phyloP scores from a whole-genome alignment of 2,329 filamentous ascomycete genomes.

The Aspergillus unguis region DNA sequence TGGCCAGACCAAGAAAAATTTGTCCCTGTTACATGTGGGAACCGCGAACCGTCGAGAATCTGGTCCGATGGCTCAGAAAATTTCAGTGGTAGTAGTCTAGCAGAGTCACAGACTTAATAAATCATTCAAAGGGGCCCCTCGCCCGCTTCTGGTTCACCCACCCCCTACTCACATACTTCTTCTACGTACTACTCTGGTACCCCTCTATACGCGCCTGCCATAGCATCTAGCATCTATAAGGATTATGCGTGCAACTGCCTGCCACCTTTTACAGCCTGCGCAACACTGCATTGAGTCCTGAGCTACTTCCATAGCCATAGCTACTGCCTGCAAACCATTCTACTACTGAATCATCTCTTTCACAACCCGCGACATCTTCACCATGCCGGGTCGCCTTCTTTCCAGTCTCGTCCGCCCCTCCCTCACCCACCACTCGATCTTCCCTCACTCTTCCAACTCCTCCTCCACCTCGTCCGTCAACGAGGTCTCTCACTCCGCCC shows the following conservation, averaged over 20 bases:
- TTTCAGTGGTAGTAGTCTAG: conserved; percentile 14
- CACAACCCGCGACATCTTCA: conserved; percentile 10
- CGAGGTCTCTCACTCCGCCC: conserved; percentile 25
- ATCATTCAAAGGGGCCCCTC: conserved; percentile 23
- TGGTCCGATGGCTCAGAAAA: conserved; percentile 16
- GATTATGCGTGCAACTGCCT: conserved; percentile 23
- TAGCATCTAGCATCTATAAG: neutral
- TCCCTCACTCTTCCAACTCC: conserved; percentile 30
- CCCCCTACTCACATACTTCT: conserved; percentile 1
- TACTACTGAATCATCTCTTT: neutral
- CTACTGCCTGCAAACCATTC: neutral
- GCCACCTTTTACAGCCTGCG: conserved; percentile 18
- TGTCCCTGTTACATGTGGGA: conserved; percentile 27
- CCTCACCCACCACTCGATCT: conserved; percentile 27
- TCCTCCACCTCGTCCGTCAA: conserved; percentile 40
- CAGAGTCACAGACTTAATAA: conserved; percentile 19
- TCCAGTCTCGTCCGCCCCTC: conserved; percentile 39
- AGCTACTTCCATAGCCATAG: conserved; percentile 6
- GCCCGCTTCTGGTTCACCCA: conserved; percentile 14
- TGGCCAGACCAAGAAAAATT: conserved; percentile 26
- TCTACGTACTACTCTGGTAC: neutral
- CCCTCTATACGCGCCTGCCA: conserved; percentile 9
- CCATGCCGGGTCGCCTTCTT: conserved; percentile 42
- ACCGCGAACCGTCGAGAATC: conserved; percentile 26
- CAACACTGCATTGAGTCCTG: conserved; percentile 27